Evolutionary conservation across 495 filamentous ascomycete species (phyloP), one percentile per base, ranked within the genome.

Genomic region (Daldinia bambusicola): DNA sequence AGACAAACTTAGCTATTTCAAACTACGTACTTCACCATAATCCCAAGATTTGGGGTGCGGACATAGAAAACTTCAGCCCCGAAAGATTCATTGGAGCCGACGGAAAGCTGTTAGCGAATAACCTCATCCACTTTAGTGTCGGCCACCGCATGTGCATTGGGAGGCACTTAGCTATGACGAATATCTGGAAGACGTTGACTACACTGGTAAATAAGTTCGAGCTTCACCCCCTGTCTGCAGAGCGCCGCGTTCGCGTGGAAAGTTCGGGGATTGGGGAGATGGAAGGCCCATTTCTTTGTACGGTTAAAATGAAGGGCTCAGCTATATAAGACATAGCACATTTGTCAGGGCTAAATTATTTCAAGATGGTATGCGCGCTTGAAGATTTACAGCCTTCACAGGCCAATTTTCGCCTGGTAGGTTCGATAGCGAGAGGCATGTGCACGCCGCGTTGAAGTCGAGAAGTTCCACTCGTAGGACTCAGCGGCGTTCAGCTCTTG

Each of bases 141-240:
- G 51, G 51, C 5, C 51, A 53, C 31, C 51, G 51, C n/a, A 53
- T 53, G 51, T 53, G 51, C 13, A 53, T 53, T 9, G 51, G 51
- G 2, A 53, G 31, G n/a, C 22, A 53, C n/a, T 12, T 53, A 3
- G 51, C 51, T 13, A 31, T 53, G 51, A 53, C 22, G 51, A 53
- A 53, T 53, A 53, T 53, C 13, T 53, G 51, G 51, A 53, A 53
- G 51, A 53, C 51, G 1, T 34, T 53, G 51, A 53, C 51, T 32
- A 32, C 51, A 9, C 16, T 53, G 2, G 14, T 53, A 6, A 53
- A 53, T 32, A 53, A 32, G 31, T 53, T 53, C 9, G 51, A 53
- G 4, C 32, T 53, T 32, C 26, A 32, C 13, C 26, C 22, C 9
- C 0, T 53, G 16, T 53, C 51, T 26, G 5, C 22, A 16, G 51